Evolutionary conservation across 768 basidiomycete genomes (phyloP).

Genomic region (Boletus vinaceobasis): DNA sequence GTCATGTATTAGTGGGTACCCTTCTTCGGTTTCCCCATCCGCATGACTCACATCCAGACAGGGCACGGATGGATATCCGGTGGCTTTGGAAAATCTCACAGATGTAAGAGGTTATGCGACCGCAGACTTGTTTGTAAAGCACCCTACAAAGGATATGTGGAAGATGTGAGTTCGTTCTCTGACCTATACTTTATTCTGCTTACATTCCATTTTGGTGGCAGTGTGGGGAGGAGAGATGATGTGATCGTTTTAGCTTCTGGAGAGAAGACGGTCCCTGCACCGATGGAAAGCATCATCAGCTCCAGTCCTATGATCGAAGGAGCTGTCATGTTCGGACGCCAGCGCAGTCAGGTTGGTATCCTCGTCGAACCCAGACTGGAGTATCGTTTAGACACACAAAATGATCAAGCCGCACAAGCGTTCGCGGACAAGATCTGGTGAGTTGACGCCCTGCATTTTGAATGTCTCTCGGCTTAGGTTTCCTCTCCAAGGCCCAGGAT

Average conservation of each 20-base stretch:
- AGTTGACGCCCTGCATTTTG: not conserved
- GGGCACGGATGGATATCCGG: not conserved
- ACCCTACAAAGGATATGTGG: constrained; percentile 37
- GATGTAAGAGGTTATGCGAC: constrained; percentile 37
- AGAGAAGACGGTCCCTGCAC: constrained; percentile 33
- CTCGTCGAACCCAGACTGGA: constrained; percentile 27
- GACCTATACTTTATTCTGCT: not conserved
- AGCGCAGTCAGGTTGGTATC: constrained; percentile 27
- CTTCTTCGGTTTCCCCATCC: not conserved
- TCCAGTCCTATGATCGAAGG: constrained; percentile 19
- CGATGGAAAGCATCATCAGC: constrained; percentile 23
- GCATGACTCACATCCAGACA: not conserved
- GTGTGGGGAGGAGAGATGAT: constrained; percentile 37
- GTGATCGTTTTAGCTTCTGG: constrained; percentile 30
- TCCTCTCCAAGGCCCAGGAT: constrained; percentile 32
- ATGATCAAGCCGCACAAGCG: constrained; percentile 2
- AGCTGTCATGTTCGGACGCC: constrained; percentile 31
- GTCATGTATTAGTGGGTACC: constrained; percentile 31
- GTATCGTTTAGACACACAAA: constrained; percentile 4
- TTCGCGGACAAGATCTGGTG: constrained; percentile 25
- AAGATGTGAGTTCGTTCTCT: constrained; percentile 4
- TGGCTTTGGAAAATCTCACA: constrained; percentile 30
- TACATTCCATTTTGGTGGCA: constrained; percentile 5
- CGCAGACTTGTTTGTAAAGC: constrained; percentile 40
- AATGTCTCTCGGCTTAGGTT: not conserved